phyloP scores from a whole-genome alignment of 1,284 basidiomycete genomes.

The Boletellus sp. region DNA sequence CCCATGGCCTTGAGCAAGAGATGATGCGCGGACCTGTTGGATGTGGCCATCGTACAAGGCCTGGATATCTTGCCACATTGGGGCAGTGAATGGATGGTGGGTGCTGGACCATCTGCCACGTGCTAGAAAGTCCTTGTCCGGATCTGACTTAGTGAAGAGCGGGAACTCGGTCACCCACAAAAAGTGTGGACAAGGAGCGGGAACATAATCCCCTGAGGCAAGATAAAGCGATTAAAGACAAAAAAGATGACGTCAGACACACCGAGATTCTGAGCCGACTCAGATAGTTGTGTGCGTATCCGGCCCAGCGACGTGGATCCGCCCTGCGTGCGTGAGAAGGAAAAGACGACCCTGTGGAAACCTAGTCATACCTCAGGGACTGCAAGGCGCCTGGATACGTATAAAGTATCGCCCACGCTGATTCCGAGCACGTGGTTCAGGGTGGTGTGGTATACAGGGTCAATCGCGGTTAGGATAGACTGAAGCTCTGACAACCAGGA shows the following conservation, averaged over 20 bases:
- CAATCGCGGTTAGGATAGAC: slow-evolving; percentile 26
- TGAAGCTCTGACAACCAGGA: slow-evolving; percentile 46
- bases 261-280: slow-evolving; percentile 62
- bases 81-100: slow-evolving; percentile 95
- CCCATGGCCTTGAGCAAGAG: slow-evolving; percentile 5
- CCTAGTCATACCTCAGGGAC: slow-evolving; percentile 40
- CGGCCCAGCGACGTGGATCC: slow-evolving; percentile 83
- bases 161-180: slow-evolving; percentile 97
- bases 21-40: slow-evolving; percentile 48
- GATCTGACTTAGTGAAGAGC: slow-evolving; percentile 84
- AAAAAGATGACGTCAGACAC: slow-evolving; percentile 27
- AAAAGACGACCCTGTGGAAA: slow-evolving; percentile 1
- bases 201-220: slow-evolving; percentile 48
- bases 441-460: slow-evolving; percentile 21
- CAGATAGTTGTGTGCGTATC: slow-evolving; percentile 65
- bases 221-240: slow-evolving; percentile 7
- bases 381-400: slow-evolving; percentile 44
- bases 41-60: slow-evolving; percentile 68
- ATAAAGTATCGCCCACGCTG: slow-evolving; percentile 44
- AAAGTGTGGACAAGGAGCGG: slow-evolving; percentile 71
- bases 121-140: slow-evolving; percentile 83
- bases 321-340: slow-evolving; percentile 48
- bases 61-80: slow-evolving; percentile 84
- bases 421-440: slow-evolving; percentile 31
- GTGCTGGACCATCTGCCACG: slow-evolving; percentile 86